Percentiles rank a stretch among this genome's conserved stretches.
Conservation (phyloP, 768 basidiomycete genomes). For the Ramaria sp. region DNA sequence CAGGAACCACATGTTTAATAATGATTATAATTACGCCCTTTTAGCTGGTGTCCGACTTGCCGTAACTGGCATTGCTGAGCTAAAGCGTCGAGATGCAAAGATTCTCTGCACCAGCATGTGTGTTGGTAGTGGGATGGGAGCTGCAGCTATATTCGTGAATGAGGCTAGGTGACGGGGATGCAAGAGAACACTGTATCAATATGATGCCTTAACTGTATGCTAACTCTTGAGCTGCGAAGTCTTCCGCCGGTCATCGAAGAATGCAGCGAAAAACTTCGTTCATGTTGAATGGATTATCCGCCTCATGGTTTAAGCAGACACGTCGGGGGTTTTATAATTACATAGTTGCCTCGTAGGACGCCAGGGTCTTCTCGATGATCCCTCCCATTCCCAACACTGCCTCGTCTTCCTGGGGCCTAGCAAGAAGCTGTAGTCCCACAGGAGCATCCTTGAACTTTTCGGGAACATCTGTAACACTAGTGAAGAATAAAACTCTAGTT, state of each 20-base stretch:
- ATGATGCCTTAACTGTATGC: neutral
- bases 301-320: no score
- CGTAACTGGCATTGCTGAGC: conserved; percentile 77
- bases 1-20: neutral
- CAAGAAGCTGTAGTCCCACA: conserved; percentile 54
- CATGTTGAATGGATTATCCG: no score
- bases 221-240: neutral
- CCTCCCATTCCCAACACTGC: conserved; percentile 60
- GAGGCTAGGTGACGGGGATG: conserved; percentile 26
- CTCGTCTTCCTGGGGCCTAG: conserved; percentile 64
- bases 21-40: neutral
- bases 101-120: conserved; percentile 78
- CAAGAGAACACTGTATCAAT: neutral
- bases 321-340: neutral
- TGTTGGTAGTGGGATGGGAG: conserved; percentile 81
- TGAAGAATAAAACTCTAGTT: neutral
- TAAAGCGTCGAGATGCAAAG: conserved; percentile 54
- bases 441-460: conserved; percentile 45
- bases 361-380: conserved; percentile 41
- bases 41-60: conserved; percentile 79
- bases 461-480: conserved; percentile 38
- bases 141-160: conserved; percentile 71
- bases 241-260: no score
- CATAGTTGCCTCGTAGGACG: neutral
- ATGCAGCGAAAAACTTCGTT: no score